phyloP scores from a whole-genome alignment of 345 rosid genomes.

The Passiflora organensis region DNA sequence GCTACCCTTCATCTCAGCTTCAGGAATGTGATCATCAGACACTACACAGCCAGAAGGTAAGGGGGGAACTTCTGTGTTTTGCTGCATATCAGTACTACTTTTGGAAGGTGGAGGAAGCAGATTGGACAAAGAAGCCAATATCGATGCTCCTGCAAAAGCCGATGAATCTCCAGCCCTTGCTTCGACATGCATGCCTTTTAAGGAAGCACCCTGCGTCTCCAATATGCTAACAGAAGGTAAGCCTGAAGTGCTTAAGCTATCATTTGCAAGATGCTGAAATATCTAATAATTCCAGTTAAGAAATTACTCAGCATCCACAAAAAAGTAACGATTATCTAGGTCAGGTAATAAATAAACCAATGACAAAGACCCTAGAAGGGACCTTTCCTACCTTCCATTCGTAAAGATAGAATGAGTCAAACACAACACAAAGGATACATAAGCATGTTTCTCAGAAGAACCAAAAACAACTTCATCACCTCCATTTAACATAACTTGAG shows the following conservation, averaged over 20 bases:
- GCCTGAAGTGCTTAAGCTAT: constrained; percentile 54
- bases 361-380: no score
- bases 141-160: constrained; percentile 83
- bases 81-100: constrained; percentile 45
- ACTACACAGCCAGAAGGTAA: constrained; percentile 45
- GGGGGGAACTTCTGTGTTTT: constrained; percentile 48
- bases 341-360: no score
- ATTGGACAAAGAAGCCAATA: constrained; percentile 79
- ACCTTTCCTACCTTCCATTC: no score
- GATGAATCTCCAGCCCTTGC: constrained; percentile 81
- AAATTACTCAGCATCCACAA: no score
- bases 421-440: constrained; percentile 67
- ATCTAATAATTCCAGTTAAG: constrained; percentile 56
- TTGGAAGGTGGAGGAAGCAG: constrained; percentile 57
- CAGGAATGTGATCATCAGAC: constrained; percentile 43
- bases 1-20: constrained; percentile 66
- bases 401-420: neutral
- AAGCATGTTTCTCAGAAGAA: constrained; percentile 68
- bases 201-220: constrained; percentile 65
- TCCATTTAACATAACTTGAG: constrained; percentile 51
- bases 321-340: no score
- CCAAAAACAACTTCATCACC: constrained; percentile 92
- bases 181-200: constrained; percentile 71
- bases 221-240: constrained; percentile 55
- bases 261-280: constrained; percentile 73